phyloP scores from a whole-genome alignment of 2,329 filamentous ascomycete genomes.

The Pestalotiopsis sp. region DNA sequence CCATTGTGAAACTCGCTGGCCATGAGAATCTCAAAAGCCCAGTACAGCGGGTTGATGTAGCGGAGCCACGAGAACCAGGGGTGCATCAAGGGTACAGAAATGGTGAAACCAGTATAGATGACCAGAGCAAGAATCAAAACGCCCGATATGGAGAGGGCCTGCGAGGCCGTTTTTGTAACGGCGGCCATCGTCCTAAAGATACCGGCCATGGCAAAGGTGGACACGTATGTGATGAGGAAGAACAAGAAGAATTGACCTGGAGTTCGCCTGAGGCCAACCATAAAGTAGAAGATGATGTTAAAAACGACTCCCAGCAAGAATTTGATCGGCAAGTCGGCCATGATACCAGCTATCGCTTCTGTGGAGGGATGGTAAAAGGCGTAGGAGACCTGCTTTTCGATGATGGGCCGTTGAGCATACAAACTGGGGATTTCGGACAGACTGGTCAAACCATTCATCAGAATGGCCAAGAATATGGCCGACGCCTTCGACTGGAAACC shows the following conservation, averaged over 20 bases:
- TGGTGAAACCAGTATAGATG: slow-evolving; percentile 62
- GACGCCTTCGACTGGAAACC: slow-evolving; percentile 58
- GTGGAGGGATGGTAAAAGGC: slow-evolving; percentile 29
- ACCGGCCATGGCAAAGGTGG: slow-evolving; percentile 74
- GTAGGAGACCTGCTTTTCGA: slow-evolving; percentile 48
- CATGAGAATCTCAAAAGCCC: slow-evolving; percentile 73
- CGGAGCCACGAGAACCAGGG: slow-evolving; percentile 78
- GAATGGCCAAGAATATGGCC: slow-evolving; percentile 61
- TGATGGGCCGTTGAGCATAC: slow-evolving; percentile 47
- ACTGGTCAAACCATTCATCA: slow-evolving; percentile 61
- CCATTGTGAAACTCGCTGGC: slow-evolving; percentile 71
- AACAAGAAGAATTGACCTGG: slow-evolving; percentile 76
- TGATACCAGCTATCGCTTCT: slow-evolving; percentile 19
- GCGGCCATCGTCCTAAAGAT: slow-evolving; percentile 76
- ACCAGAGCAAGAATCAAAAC: slow-evolving; percentile 62
- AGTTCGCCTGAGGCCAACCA: slow-evolving; percentile 55
- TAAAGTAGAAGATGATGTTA: slow-evolving; percentile 61
- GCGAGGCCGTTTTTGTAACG: slow-evolving; percentile 65
- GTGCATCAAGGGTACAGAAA: slow-evolving; percentile 60
- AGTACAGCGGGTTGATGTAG: slow-evolving; percentile 74
- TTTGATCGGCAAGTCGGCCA: slow-evolving; percentile 46
- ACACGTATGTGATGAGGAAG: slow-evolving; percentile 67
- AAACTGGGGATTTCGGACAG: slow-evolving; percentile 56
- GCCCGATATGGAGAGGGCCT: slow-evolving; percentile 56
- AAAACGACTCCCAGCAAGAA: slow-evolving; percentile 52